Conservation (phyloP, 164 flowering plant genomes). For the Vitis rupestris region DNA sequence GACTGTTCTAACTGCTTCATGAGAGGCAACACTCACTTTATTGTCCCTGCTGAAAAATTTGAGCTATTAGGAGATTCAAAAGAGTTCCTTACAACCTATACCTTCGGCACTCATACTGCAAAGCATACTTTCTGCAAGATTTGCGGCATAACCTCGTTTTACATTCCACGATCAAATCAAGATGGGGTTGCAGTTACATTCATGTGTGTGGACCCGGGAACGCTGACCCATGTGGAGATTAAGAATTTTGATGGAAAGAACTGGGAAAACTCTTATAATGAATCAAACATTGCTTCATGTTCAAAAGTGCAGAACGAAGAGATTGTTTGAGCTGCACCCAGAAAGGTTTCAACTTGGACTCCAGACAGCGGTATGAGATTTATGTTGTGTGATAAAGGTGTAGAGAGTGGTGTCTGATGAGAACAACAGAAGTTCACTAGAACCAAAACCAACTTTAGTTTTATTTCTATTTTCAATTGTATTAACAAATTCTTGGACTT, state of each 20-base stretch:
- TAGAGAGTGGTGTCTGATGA: too few relatives aligned
- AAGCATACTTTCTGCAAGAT: slow-evolving; percentile 86
- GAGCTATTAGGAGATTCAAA: slow-evolving; percentile 58
- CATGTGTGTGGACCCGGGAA: slow-evolving; percentile 73
- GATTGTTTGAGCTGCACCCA: too few relatives aligned
- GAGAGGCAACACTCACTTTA: slow-evolving; percentile 79
- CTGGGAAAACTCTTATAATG: slow-evolving; percentile 60
- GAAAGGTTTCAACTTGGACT: too few relatives aligned
- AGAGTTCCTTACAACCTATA: slow-evolving; percentile 70
- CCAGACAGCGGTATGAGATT: too few relatives aligned
- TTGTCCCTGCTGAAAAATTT: slow-evolving; percentile 63
- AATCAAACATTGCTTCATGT: slow-evolving; percentile 50
- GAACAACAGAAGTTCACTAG: too few relatives aligned
- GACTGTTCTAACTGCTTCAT: slow-evolving; percentile 77
- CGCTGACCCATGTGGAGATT: slow-evolving; percentile 67
- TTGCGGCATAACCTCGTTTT: slow-evolving; percentile 93
- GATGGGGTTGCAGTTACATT: slow-evolving; percentile 72
- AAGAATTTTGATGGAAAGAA: slow-evolving; percentile 63
- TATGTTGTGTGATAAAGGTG: too few relatives aligned
- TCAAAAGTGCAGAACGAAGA: slow-evolving; percentile 34
- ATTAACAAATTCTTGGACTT: too few relatives aligned
- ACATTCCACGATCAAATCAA: slow-evolving; percentile 73
- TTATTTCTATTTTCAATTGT: too few relatives aligned
- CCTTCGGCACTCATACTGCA: slow-evolving; percentile 85
- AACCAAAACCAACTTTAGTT: too few relatives aligned